These are phyloP conservation scores for Clathrus columnatus DNA, from an alignment of 768 basidiomycete genomes.

Conservation along the genomic window DNA sequence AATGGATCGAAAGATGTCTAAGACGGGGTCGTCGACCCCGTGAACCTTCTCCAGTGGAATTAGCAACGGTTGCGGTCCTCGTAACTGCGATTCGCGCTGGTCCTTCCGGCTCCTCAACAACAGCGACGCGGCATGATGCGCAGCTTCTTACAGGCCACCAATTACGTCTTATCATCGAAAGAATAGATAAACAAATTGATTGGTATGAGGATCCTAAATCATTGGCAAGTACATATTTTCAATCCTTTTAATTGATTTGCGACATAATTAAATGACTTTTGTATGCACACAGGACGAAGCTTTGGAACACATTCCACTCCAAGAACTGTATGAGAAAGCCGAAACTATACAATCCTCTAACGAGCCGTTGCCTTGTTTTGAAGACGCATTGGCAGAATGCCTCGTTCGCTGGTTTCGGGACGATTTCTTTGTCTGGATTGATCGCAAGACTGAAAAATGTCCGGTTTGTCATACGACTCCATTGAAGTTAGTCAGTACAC, in stretches of 20 bases:
- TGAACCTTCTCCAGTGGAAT: conserved; percentile 6
- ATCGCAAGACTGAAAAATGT: conserved; percentile 27
- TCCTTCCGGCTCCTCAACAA: background rate
- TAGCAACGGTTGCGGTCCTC: conserved; percentile 1
- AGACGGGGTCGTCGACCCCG: conserved; percentile 6
- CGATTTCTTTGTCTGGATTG: conserved; percentile 29
- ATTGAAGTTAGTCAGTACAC: conserved; percentile 15
- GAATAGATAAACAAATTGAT: conserved; percentile 18
- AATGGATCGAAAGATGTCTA: conserved; percentile 6
- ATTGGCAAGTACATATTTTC: conserved; percentile 10
- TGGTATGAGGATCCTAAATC: conserved; percentile 16
- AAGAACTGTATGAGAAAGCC: conserved; percentile 16
- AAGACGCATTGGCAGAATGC: conserved; percentile 26
- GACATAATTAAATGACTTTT: background rate
- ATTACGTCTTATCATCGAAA: conserved; percentile 6
- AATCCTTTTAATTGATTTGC: background rate
- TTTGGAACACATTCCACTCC: conserved; percentile 16
- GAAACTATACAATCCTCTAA: conserved; percentile 12
- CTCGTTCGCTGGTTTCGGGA: conserved; percentile 32
- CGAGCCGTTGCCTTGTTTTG: conserved; percentile 12
- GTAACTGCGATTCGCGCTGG: background rate
- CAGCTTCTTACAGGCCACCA: background rate
- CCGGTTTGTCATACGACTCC: conserved; percentile 20
- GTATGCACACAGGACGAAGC: conserved; percentile 16
- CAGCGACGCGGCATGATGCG: background rate